Conservation (phyloP, 2,329 filamentous ascomycete genomes). For the Aspergillus cejpii region DNA sequence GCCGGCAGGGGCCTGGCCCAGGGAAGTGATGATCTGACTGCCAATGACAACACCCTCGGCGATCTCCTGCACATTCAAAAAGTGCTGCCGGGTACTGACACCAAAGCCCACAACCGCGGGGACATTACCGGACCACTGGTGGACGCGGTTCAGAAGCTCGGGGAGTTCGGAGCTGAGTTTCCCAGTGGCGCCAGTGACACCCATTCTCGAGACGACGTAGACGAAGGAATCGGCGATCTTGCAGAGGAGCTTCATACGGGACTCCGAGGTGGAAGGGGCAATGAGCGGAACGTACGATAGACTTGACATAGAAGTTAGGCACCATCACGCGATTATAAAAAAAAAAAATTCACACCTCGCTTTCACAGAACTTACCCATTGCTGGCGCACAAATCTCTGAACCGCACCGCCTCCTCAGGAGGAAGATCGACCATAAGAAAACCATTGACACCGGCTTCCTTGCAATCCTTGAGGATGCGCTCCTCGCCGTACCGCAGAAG, state of each 20-base stretch:
- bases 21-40: slow-evolving; percentile 81
- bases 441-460: slow-evolving; percentile 78
- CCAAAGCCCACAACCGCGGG: slow-evolving; percentile 93
- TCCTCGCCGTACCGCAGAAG: slow-evolving; percentile 92
- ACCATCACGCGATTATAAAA: not conserved
- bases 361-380: slow-evolving; percentile 26
- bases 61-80: slow-evolving; percentile 71
- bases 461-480: slow-evolving; percentile 74
- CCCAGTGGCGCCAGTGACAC: slow-evolving; percentile 85
- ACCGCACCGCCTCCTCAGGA: slow-evolving; percentile 91
- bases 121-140: slow-evolving; percentile 83
- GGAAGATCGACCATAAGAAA: slow-evolving; percentile 96
- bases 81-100: slow-evolving; percentile 92
- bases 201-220: slow-evolving; percentile 96
- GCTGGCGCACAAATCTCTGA: slow-evolving; percentile 32
- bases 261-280: slow-evolving; percentile 84
- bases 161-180: slow-evolving; percentile 75
- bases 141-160: slow-evolving; percentile 73
- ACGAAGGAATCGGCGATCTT: slow-evolving; percentile 97
- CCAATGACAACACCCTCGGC: slow-evolving; percentile 95
- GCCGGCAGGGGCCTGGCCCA: slow-evolving; percentile 62
- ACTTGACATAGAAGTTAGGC: slow-evolving; percentile 34
- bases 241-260: slow-evolving; percentile 91
- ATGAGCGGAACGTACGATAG: slow-evolving; percentile 97
- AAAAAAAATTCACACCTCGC: not conserved